Base-by-base conservation (phyloP, 805 yeast species). In the Jamesozyma piceae region DNA sequence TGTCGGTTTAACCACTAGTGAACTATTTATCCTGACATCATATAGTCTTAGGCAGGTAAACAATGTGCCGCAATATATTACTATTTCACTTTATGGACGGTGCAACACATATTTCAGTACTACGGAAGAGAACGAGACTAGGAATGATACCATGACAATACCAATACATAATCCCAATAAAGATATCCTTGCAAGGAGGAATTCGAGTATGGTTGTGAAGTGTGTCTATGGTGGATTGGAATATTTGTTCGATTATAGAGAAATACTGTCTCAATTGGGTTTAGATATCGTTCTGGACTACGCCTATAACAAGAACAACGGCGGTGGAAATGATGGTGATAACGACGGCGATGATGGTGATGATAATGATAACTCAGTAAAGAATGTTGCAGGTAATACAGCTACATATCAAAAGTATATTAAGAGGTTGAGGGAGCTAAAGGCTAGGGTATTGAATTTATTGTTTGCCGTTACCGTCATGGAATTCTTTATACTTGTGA, bases 1-100 rank as follows among this genome's bases (percentile, higher is more conserved):
- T 10, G 58, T 53, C 3, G 62, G 61, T 1, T 39, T 61, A 21
- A 57, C 64, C 2, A 61, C 63, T 4, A 49, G 63, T 4, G 65
- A 60, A 39, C 41, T 58, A 9, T 43, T 44, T 14, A 50, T 60
- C 8, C 42, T 61, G 5, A 52, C 63, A 2, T 46, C 50, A 5
- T 61, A 61, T 38, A 49, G 60, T n/a, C 45, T 48, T 3, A 36
- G 43, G 3, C 59, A 60, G 37, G 50, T 58, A 5, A 33, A 44
- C 5, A 34, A 52, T 39, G 47, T 54, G 3, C 65, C 65, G 3
- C 54, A 53, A 35, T 60, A 38, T 40, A 49, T 61, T 17, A 51
- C 52, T 1, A 35, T 53, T 2, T 49, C 58, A 2, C 29, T 60
- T 4, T 56, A 54, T 39, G 59, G 60, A 10, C 41, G 50, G 18